Evolutionary conservation across 2,329 filamentous ascomycete genomes (phyloP).

Genomic region (Mariannaea sp.): DNA sequence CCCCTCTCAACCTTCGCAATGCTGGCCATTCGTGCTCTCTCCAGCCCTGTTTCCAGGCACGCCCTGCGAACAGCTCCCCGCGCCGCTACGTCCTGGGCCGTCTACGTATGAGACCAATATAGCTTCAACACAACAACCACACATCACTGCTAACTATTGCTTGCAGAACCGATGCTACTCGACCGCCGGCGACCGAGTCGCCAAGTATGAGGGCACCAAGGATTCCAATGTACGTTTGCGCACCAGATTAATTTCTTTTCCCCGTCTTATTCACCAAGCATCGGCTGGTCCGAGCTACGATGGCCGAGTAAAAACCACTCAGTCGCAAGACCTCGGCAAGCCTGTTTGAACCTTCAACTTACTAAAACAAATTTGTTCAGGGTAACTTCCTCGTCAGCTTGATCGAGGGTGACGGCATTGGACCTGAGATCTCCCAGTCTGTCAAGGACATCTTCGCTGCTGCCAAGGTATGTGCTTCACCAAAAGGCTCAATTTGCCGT

Average conservation of each 20-base stretch:
- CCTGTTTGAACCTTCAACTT: conserved; percentile 25
- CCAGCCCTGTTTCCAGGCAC: conserved; percentile 76
- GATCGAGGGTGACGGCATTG: conserved; percentile 99
- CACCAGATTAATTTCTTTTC: conserved; percentile 17
- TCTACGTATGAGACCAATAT: conserved; percentile 41
- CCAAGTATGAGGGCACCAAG: conserved; percentile 92
- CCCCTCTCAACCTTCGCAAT: conserved; percentile 60
- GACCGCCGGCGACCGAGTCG: conserved; percentile 71
- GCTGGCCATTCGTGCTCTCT: conserved; percentile 81
- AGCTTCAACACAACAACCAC: conserved; percentile 25
- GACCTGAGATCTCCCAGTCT: conserved; percentile 94
- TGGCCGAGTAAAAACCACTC: conserved; percentile 49
- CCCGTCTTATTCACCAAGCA: conserved; percentile 14
- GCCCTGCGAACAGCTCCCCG: conserved; percentile 72
- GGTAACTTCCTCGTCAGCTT: conserved; percentile 95
- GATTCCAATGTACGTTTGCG: conserved; percentile 74
- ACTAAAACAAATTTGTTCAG: conserved; percentile 54
- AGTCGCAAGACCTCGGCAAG: conserved; percentile 34
- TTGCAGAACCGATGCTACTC: conserved; percentile 66
- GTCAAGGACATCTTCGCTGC: conserved; percentile 99
- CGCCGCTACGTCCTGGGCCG: conserved; percentile 50
- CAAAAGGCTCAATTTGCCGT: conserved; percentile 5
- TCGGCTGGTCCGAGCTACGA: conserved; percentile 36
- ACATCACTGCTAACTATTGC: conserved; percentile 26
- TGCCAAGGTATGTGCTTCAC: conserved; percentile 73